Evolutionary conservation across 1,284 basidiomycete species (phyloP).

Genomic region (Fistulinella staudtii): DNA sequence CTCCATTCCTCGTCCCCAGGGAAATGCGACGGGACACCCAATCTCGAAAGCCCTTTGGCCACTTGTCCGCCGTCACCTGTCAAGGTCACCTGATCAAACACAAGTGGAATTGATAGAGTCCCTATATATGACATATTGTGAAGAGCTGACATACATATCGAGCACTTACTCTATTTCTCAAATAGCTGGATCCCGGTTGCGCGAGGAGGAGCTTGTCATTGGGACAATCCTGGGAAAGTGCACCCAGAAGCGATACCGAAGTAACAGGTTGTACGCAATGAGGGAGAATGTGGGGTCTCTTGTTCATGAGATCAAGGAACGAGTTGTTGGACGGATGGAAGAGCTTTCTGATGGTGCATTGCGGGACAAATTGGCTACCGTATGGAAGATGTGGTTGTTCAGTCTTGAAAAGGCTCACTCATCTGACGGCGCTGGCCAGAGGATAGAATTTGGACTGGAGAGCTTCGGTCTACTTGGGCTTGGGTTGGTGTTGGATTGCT

Average conservation of each 20-base stretch:
- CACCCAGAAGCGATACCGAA: slow-evolving; percentile 55
- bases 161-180: slow-evolving; percentile 65
- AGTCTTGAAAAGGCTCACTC: slow-evolving; percentile 36
- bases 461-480: slow-evolving; percentile 69
- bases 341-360: slow-evolving; percentile 30
- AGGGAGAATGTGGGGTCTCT: slow-evolving; percentile 52
- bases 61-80: slow-evolving; percentile 38
- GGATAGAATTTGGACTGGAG: slow-evolving; percentile 46
- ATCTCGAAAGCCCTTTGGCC: slow-evolving; percentile 46
- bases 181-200: slow-evolving; percentile 49
- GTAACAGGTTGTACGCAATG: slow-evolving; percentile 61
- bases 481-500: slow-evolving; percentile 52
- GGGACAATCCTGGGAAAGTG: slow-evolving; percentile 70
- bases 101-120: slow-evolving; percentile 33
- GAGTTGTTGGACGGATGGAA: slow-evolving; percentile 38
- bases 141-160: slow-evolving; percentile 66
- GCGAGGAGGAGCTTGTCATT: slow-evolving; percentile 69
- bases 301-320: slow-evolving; percentile 47
- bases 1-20: slow-evolving; percentile 18
- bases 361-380: slow-evolving; percentile 43
- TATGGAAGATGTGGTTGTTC: slow-evolving; percentile 64
- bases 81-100: slow-evolving; percentile 29
- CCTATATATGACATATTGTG: slow-evolving; percentile 51
- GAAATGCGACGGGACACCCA: slow-evolving; percentile 39
- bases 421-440: not conserved